Evolutionary conservation across 768 basidiomycete species (phyloP), one percentile per base, ranked within the genome.

Genomic region (Terana coerulea): DNA sequence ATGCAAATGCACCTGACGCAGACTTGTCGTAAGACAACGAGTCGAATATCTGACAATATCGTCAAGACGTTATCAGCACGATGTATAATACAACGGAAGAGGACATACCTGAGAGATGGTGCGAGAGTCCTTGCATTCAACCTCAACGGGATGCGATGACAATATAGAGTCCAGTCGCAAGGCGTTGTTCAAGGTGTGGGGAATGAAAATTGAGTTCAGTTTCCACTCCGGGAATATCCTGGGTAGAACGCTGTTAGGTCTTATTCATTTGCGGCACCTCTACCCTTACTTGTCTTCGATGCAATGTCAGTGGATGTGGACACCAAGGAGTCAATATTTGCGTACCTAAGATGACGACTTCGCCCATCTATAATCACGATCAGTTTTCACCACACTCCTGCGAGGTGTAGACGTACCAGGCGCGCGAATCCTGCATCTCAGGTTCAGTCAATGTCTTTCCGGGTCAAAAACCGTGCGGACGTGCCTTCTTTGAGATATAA

Each of bases 121-220:
- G 61, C 88, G 86, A 7, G 90, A 87, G 64, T 95, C 91, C 0
- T 86, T 88, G 63, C 88, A 91, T 12, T 87, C 84, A 24, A 95
- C 91, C 66, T 98, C 91, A 59, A 98, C 88, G 1, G 95, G 89
- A 66, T 98, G 95, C 10, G 90, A 92, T 19, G 91, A 91, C 8
- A 83, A 70, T 62, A 91, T 90, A 2, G 91, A 79, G 62, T 98
- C 95, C 41, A 95, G 78, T 29, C 72, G 69, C 24, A 98, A 77
- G 12, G 95, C 95, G n/a, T 75, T 71, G 49, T 81, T 79, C 35
- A 95, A 73, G 64, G 91, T 83, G 14, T 73, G 70, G n/a, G 81
- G 81, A 57, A 97, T 85, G 71, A 98, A 98, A 47, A 78, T 76
- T 2, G 86, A 79, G 61, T 89, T 78, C 39, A 88, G 81, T 58